Evolutionary conservation across 2,329 filamentous ascomycete species (phyloP), one percentile per base, ranked within the genome.

Genomic region (Talaromyces atroroseus): DNA sequence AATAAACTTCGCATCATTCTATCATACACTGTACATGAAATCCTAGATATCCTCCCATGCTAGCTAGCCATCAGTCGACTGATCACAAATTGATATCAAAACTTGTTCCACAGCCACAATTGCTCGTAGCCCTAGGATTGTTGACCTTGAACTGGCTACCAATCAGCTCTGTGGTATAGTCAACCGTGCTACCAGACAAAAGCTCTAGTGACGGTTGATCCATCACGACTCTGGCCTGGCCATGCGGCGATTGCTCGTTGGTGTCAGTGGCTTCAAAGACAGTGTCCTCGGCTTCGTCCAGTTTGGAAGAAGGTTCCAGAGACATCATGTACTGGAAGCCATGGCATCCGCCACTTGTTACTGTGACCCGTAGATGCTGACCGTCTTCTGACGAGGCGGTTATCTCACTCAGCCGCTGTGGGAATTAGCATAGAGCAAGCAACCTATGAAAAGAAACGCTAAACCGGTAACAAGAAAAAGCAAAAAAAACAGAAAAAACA

Each of bases 301-400:
- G 74, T 53, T 83, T 80, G 16, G 74, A 74, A 11, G 71, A 71
- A 18, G 76, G 68, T 50, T 90, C 87, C 3, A 97, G 80, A 16
- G 86, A 89, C 89, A 99, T 96, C 48, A 95, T 77, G 69, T 99
- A 99, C 71, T 99, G 94, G 72, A 99, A 99, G 50, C 94, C 94
- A 74, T 99, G 94, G 72, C 94, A 99, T 56, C 94, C 94, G 61
- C 94, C 94, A 56, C 88, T 90, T 68, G 95, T 91, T 58, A 99
- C 92, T 59, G 89, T 87, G 62, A 99, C 89, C 52, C 92, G 89
- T n/a, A 99, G 81, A 23, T 91, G 89, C 32, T 95, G 89, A 69
- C 95, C 95, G 58, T 72, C 70, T 56, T 73, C 67, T 49, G 54
- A 58, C 59, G 78, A 58, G 63, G 71, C 60, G 71, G 90, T 91